Evolutionary conservation across 805 yeast genomes (phyloP).

Genomic region (Saccharomycopsis selenospora): DNA sequence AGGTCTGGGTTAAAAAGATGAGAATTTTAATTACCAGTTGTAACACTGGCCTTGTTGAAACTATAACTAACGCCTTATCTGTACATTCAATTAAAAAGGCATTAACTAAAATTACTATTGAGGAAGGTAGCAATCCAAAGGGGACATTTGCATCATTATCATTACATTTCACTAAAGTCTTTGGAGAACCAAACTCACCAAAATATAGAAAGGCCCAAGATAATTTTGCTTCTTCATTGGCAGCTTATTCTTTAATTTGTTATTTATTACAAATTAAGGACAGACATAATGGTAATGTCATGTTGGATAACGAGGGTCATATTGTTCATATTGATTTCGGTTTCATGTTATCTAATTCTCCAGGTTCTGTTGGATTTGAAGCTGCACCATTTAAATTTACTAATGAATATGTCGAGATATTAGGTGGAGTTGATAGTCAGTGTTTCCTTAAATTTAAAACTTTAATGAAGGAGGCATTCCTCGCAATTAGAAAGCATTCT

Average conservation of each 20-base stretch:
- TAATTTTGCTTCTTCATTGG: conserved; percentile 78
- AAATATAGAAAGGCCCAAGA: conserved; percentile 71
- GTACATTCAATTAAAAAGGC: conserved; percentile 93
- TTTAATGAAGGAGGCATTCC: conserved; percentile 67
- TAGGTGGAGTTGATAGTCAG: conserved; percentile 71
- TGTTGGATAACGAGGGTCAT: conserved; percentile 95
- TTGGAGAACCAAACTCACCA: conserved; percentile 53
- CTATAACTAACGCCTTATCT: conserved; percentile 90
- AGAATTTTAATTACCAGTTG: conserved; percentile 86
- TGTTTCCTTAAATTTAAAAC: conserved; percentile 53
- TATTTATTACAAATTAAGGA: conserved; percentile 89
- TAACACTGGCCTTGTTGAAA: conserved; percentile 87
- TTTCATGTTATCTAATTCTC: conserved; percentile 83
- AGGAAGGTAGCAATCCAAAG: conserved; percentile 59
- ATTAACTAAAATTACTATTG: conserved; percentile 64
- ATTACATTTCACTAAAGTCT: conserved; percentile 73
- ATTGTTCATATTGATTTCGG: conserved; percentile 95
- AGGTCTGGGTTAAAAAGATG: conserved; percentile 91
- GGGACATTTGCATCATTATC: conserved; percentile 63
- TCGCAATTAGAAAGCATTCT: conserved; percentile 61
- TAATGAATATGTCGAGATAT: conserved; percentile 75
- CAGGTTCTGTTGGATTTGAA: conserved; percentile 95
- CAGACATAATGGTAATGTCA: conserved; percentile 94
- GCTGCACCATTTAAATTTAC: conserved; percentile 96
- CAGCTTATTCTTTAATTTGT: conserved; percentile 87